Base-by-base conservation (phyloP, 768 basidiomycete genomes). In the Guyanaporus albipodus region DNA sequence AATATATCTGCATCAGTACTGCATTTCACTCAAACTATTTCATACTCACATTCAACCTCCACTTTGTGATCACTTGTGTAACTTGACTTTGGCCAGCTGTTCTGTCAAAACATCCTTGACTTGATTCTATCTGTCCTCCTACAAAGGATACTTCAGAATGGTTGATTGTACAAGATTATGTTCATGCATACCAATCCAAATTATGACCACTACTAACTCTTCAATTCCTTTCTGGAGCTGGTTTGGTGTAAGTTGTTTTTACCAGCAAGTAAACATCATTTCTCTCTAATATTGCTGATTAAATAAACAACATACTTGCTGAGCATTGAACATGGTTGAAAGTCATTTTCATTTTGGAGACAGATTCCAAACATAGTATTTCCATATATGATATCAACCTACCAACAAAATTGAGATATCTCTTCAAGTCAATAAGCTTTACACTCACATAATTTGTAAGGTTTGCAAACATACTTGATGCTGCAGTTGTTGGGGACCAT, bases 1-100 rank as follows among this genome's bases (percentile, higher is more conserved):
- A 11, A 14, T 3, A 4, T 10, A 0, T 23, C 6, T 6, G 7
- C 3, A 10, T 41, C 2, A 48, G 22, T 15, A 11, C n/a, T 14
- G 14, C 19, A 17, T 3, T 28, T 4, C 2, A 15, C 4, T 0
- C 5, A 23, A 8, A 15, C 18, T 8, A n/a, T n/a, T 0, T 8
- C 11, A 2, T 8, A 17, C 56, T 46, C 10, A 57, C 56, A 49
- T 57, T 46, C 22, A 57, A 22, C 18, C 52, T 48, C 52, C 40
- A 54, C 27, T 41, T 4, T 24, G 38, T 49, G 9, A 34, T n/a
- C 18, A 40, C 37, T 8, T 58, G 46, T 10, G 34, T 46, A 4
- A 54, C 52, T 37, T 22, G 38, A n/a, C 38, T 46, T 23, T 26
- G 18, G 19, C 44, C 44, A 11, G 2, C 3, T 6, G 12, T 19